phyloP scores from a whole-genome alignment of 768 basidiomycete species.

The Rhodotorula toruloides region DNA sequence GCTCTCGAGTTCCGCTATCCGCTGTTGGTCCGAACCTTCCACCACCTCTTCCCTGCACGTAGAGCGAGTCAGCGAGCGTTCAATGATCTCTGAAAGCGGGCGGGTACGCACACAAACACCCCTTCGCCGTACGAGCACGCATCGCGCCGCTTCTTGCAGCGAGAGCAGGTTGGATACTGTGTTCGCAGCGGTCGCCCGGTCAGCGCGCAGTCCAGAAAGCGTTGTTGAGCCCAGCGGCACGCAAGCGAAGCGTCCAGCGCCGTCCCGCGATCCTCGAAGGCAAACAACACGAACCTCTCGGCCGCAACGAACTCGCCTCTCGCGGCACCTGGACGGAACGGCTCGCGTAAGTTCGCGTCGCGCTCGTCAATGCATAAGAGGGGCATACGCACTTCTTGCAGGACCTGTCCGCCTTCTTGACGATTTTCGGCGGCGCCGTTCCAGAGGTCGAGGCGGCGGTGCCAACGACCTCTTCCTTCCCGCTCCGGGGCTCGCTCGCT shows the following conservation, averaged over 20 bases:
- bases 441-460: background rate
- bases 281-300: constrained; percentile 1
- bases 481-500: background rate
- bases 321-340: constrained; percentile 2
- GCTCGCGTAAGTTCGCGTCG: background rate
- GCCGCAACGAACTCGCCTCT: constrained; percentile 23
- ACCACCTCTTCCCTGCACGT: constrained; percentile 16
- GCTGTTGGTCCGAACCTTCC: constrained; percentile 26
- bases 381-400: constrained; percentile 17
- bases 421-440: background rate
- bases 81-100: background rate
- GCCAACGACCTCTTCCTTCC: background rate
- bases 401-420: constrained; percentile 20
- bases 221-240: too few species aligned
- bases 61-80: background rate
- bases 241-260: too few species aligned
- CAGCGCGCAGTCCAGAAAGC: background rate
- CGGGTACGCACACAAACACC: constrained; percentile 19
- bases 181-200: background rate
- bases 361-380: background rate
- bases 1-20: constrained; percentile 19
- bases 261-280: background rate
- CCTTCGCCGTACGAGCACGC: constrained; percentile 23
- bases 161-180: constrained; percentile 17
- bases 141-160: constrained; percentile 30